Conservation (phyloP, 2,329 filamentous ascomycete genomes). For the Cylindrodendrum hubeiense region DNA sequence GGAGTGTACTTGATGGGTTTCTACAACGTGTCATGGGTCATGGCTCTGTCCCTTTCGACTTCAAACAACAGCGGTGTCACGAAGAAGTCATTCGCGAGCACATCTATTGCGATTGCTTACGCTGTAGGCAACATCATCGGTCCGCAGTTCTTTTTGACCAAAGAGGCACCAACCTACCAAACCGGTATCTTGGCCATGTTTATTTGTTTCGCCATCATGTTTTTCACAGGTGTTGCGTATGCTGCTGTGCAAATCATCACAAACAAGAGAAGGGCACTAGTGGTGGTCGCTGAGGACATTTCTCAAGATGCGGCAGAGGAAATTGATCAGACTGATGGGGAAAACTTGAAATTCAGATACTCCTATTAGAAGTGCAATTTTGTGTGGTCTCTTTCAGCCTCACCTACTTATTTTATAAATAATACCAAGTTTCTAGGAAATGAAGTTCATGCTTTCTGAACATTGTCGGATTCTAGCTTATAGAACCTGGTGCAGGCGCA, state of each 20-base stretch:
- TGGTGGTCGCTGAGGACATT: slow-evolving; percentile 9
- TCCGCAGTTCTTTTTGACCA: slow-evolving; percentile 45
- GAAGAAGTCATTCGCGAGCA: background rate
- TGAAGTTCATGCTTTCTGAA: no score
- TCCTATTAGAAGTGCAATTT: slow-evolving; percentile 20
- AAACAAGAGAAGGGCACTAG: slow-evolving; percentile 34
- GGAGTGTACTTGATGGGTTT: slow-evolving; percentile 49
- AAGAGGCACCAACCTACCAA: slow-evolving; percentile 43
- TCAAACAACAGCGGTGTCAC: background rate
- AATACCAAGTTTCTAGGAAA: no score
- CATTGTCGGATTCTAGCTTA: no score
- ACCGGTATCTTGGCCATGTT: slow-evolving; percentile 45
- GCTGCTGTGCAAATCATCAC: slow-evolving; percentile 36
- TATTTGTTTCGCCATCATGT: slow-evolving; percentile 42
- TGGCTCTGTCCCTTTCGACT: background rate
- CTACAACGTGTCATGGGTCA: slow-evolving; percentile 37
- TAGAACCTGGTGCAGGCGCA: no score
- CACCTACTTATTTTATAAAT: no score
- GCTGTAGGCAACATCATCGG: slow-evolving; percentile 46
- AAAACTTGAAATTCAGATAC: slow-evolving; percentile 36
- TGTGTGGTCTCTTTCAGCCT: background rate
- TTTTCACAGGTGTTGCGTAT: slow-evolving; percentile 32
- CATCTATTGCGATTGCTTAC: background rate
- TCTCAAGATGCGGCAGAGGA: slow-evolving; percentile 18
- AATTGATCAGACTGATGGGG: slow-evolving; percentile 30